Conservation (phyloP, 1,284 basidiomycete species). For the Cutaneotrichosporon cutaneum region DNA sequence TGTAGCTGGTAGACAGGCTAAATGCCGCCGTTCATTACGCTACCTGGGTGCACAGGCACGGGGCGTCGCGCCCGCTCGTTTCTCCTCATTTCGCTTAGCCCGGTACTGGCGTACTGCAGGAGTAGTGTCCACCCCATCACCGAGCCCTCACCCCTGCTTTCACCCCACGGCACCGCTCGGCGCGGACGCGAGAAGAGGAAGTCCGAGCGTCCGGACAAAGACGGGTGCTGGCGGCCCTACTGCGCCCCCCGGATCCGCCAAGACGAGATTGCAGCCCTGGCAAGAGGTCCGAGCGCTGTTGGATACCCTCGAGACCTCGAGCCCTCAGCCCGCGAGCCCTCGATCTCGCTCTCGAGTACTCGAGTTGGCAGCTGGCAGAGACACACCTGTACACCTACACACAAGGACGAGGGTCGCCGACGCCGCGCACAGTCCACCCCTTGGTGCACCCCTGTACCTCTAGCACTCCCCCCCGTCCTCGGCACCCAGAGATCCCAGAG, state of each 20-base stretch:
- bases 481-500: too few relatives aligned
- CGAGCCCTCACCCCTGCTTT: background rate
- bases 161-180: background rate
- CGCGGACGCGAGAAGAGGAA: background rate
- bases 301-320: background rate
- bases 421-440: too few relatives aligned
- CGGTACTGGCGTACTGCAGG: too few relatives aligned
- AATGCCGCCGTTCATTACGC: background rate
- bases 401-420: too few relatives aligned
- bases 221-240: background rate
- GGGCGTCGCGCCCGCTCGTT: background rate
- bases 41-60: background rate
- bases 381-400: too few relatives aligned
- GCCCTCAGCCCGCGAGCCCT: too few relatives aligned
- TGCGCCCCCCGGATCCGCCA: background rate
- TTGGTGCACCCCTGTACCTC: too few relatives aligned
- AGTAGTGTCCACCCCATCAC: too few relatives aligned
- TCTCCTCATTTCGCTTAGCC: background rate
- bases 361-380: too few relatives aligned
- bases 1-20: background rate
- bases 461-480: too few relatives aligned
- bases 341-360: too few relatives aligned
- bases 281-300: background rate
- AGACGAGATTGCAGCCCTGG: background rate
- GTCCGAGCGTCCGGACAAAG: slow-evolving; percentile 1